These are phyloP conservation scores for Didymella pomorum DNA, from an alignment of 2,329 filamentous ascomycete species.

Conservation along the genomic window DNA sequence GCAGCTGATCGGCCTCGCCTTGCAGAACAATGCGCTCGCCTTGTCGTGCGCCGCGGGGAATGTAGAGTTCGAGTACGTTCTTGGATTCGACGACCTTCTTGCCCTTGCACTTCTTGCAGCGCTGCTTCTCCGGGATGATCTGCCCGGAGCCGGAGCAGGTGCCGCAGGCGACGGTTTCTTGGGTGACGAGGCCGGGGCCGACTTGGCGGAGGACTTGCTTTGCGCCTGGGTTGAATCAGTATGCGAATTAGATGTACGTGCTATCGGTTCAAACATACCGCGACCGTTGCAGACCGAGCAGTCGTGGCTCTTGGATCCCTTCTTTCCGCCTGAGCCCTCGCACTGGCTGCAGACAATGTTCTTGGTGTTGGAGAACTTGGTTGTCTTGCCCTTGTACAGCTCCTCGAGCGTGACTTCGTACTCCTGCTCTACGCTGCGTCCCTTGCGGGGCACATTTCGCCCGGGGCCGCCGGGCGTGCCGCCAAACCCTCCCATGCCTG, in stretches of 20 bases:
- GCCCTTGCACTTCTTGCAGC: slow-evolving; percentile 99
- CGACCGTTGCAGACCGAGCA: slow-evolving; percentile 86
- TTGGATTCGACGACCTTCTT: slow-evolving; percentile 85
- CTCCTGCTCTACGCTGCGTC: slow-evolving; percentile 84
- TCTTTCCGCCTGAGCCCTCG: slow-evolving; percentile 89
- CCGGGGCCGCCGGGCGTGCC: slow-evolving; percentile 61
- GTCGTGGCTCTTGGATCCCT: slow-evolving; percentile 82
- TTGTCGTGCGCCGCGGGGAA: slow-evolving; percentile 79
- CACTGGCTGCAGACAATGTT: slow-evolving; percentile 88
- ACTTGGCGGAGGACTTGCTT: slow-evolving; percentile 82
- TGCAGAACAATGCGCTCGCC: slow-evolving; percentile 90
- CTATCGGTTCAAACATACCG: slow-evolving; percentile 55
- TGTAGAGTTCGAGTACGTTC: slow-evolving; percentile 96
- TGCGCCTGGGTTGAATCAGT: slow-evolving; percentile 59
- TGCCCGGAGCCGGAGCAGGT: slow-evolving; percentile 85
- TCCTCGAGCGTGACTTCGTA: slow-evolving; percentile 94
- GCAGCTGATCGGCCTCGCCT: slow-evolving; percentile 92
- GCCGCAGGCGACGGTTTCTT: slow-evolving; percentile 80
- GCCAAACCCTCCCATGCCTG: slow-evolving; percentile 73
- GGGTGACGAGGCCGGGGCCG: slow-evolving; percentile 84
- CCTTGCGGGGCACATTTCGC: slow-evolving; percentile 66
- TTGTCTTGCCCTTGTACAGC: slow-evolving; percentile 97
- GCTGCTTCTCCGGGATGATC: slow-evolving; percentile 93
- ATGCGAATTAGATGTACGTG: neutral
- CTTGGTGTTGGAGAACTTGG: slow-evolving; percentile 95